Conservation (phyloP, 257 asterid species). For the Solanum pinnatisectum region DNA sequence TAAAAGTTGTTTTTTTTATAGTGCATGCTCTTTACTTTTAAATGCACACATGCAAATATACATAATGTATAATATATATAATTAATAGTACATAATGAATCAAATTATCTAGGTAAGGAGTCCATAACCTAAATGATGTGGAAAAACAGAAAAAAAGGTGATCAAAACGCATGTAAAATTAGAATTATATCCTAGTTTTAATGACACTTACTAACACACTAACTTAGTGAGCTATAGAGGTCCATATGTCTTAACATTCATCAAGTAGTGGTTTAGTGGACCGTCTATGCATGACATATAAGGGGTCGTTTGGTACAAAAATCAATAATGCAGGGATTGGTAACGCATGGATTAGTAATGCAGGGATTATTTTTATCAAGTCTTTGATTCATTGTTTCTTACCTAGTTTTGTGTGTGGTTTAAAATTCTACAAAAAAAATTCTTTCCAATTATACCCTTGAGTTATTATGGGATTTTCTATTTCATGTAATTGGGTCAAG, state of each 20-base stretch:
- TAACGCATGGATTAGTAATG: no score
- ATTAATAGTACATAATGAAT: background rate
- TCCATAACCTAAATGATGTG: background rate
- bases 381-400: no score
- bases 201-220: background rate
- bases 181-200: background rate
- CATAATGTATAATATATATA: background rate
- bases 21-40: background rate
- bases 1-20: no score
- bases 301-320: no score
- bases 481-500: no score
- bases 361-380: no score
- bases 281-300: background rate
- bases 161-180: background rate
- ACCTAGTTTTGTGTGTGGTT: no score
- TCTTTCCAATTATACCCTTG: no score
- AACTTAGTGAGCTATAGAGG: background rate
- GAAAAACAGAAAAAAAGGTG: background rate
- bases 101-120: background rate
- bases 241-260: background rate
- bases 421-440: no score
- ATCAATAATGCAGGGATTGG: no score
- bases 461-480: no score
- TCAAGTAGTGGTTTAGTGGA: background rate
- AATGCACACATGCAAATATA: background rate